A percentile compares a stretch with the other conserved stretches of the same genome.
Evolutionary conservation across 2,329 filamentous ascomycete species (phyloP).

Genomic region (Phyllachora maydis): DNA sequence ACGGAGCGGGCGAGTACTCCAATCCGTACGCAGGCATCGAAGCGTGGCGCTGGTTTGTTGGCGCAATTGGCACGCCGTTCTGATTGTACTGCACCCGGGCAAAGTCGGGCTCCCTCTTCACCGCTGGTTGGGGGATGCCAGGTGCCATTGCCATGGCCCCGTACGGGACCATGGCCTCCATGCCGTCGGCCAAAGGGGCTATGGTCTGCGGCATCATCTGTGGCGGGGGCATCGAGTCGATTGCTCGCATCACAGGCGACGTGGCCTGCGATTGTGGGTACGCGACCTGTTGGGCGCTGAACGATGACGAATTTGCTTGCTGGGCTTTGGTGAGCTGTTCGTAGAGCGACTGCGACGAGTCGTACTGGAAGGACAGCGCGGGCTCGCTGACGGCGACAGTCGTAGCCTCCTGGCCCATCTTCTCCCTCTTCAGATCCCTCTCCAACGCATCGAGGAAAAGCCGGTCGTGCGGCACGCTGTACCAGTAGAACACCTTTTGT

Average conservation of each 20-base stretch:
- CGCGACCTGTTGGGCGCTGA: conserved; percentile 56
- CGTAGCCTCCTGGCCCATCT: conserved; percentile 97
- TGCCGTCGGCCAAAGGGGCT: conserved; percentile 36
- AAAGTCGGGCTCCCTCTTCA: conserved; percentile 82
- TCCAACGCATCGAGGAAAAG: conserved; percentile 95
- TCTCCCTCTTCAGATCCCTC: conserved; percentile 93
- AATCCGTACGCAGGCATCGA: conserved; percentile 95
- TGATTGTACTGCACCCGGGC: conserved; percentile 74
- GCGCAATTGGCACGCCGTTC: conserved; percentile 67
- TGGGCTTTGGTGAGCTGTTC: conserved; percentile 99
- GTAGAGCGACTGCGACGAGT: conserved; percentile 95
- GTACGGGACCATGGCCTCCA: conserved; percentile 57
- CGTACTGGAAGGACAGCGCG: conserved; percentile 94
- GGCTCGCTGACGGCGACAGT: conserved; percentile 94
- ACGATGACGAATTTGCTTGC: conserved; percentile 94
- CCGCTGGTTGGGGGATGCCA: conserved; percentile 43
- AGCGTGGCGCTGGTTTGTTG: conserved; percentile 76
- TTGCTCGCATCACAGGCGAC: conserved; percentile 74
- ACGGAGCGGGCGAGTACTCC: conserved; percentile 94
- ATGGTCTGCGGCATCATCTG: conserved; percentile 30
- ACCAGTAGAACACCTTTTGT: conserved; percentile 99
- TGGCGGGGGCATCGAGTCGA: conserved; percentile 76
- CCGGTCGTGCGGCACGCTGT: conserved; percentile 93
- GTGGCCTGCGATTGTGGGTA: conserved; percentile 60
- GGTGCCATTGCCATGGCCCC: conserved; percentile 50